Evolutionary conservation across 805 yeast species (phyloP), one percentile per base, ranked within the genome.

Genomic region (Starmerella bombi): DNA sequence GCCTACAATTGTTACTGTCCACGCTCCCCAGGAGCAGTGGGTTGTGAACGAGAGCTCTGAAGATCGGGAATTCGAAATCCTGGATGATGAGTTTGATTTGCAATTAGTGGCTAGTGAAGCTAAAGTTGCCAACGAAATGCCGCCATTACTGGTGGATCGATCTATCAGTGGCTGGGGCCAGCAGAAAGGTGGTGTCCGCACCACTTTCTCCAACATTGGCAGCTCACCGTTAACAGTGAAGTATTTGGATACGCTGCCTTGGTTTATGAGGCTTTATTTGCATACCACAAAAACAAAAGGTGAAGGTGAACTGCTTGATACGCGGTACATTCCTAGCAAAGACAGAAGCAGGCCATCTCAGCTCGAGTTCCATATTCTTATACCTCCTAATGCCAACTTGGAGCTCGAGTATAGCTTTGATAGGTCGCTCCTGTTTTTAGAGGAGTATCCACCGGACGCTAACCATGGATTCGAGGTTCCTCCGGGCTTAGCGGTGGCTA

Each of bases 391-490:
- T 5, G 36, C 36, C 9, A 20, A 20, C 25, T 20, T 41, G 10
- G 50, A 40, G 25, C 33, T 44, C 22, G 74, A 79, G 3, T 81
- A 81, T 56, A 72, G 77, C 41, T 86, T 88, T 56, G 97, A 91
- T 57, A 91, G 86, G 58, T 76, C 94, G 0, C 66, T 91, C 56
- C 66, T 91, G 23, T 70, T 78, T 42, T 76, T 81, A 45, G 80
- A 85, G 3, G 97, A 91, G 58, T 91, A 91, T 55, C 98, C 98
- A n/a, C 98, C 98, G 1, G 98, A 91, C 65, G 97, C 98, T 2
- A 91, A 91, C 58, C 96, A 91, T 53, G 98, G 98, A 1, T 91
- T 91, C 60, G 88, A 86, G 44, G 75, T 91, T 33, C 91, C 91
- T 19, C 94, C 97, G 0, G 94, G 94, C 4, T 39, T 57, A n/a